Conservation (phyloP, 192 early-diverging fungal genomes). For the Kappamyces sp. region DNA sequence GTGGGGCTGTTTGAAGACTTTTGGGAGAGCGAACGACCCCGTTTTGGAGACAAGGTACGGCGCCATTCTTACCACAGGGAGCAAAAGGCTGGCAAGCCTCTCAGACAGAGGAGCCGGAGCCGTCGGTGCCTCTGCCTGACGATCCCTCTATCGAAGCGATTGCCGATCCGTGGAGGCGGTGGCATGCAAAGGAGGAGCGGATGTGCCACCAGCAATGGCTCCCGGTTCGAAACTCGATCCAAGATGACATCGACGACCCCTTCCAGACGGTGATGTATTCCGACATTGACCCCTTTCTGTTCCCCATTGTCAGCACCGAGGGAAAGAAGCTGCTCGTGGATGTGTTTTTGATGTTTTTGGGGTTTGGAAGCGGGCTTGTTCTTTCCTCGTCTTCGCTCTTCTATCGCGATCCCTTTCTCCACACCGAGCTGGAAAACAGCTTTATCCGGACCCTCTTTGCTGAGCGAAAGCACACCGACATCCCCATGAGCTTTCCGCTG, state of each 20-base stretch:
- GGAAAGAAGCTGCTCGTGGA: conserved; percentile 21
- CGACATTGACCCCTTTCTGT: conserved; percentile 9
- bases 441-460: too few relatives aligned
- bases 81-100: conserved; percentile 27
- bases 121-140: neutral
- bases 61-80: conserved; percentile 6
- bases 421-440: conserved; percentile 7
- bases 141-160: conserved; percentile 14
- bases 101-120: too few relatives aligned
- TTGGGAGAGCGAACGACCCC: conserved; percentile 41
- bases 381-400: conserved; percentile 19
- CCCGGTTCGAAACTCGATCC: conserved; percentile 7
- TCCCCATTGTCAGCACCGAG: conserved; percentile 22
- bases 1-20: conserved; percentile 38
- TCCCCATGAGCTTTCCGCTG: too few relatives aligned
- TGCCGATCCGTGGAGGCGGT: conserved; percentile 30
- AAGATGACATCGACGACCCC: conserved; percentile 3
- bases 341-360: conserved; percentile 28
- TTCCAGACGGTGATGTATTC: conserved; percentile 5
- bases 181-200: conserved; percentile 23
- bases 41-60: conserved; percentile 35
- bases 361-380: conserved; percentile 24
- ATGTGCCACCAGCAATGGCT: neutral
- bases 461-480: too few relatives aligned
- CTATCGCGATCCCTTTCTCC: conserved; percentile 21